Base-by-base conservation (phyloP, 768 basidiomycete species). In the Termitomyces sp. region DNA sequence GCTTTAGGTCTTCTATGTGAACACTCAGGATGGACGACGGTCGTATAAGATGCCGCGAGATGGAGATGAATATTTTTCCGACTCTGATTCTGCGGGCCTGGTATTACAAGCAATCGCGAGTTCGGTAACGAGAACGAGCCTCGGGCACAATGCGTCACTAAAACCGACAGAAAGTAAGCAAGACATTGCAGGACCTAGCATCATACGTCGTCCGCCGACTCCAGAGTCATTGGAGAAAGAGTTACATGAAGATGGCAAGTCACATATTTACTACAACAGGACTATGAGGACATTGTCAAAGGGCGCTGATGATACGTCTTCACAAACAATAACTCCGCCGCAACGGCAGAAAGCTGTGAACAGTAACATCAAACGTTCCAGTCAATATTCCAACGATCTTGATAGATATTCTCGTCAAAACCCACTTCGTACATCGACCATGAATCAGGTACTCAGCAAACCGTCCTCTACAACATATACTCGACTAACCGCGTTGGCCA, bases 1-100 rank as follows among this genome's bases (percentile, higher is more conserved):
- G 28, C 20, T 24, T 9, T 55, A 97, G 94, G 93, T 98, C 68
- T 95, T 87, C 77, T 98, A 98, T 73, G 81, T 92, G 60, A 98
- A 98, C 66, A 92, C 91, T 2, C 81, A 88, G 63, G 92, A 90
- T 7, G 90, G 90, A 31, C 82, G 90, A 69, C 83, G 82, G 33
- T 86, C 93, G 28, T 81, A 86, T 64, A 90, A 96, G 63, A 73
- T 96, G n/a, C 94, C 94, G 24, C 75, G 77, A 47, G 90, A 90
- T 65, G 73, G 78, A 16, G 86, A 88, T 48, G 80, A 81, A 49
- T 85, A 87, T 48, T 70, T 74, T 36, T 81, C 84, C 2, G 85
- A 86, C 55, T 78, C 77, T 37, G 87, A 87, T 54, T 74, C 87
- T 37, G 81, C 81, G 50, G 81, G 80, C 8, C 71, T 85, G 46